These are phyloP conservation scores for Leccinum solheimii DNA, from an alignment of 1,284 basidiomycete species.

Conservation along the genomic window DNA sequence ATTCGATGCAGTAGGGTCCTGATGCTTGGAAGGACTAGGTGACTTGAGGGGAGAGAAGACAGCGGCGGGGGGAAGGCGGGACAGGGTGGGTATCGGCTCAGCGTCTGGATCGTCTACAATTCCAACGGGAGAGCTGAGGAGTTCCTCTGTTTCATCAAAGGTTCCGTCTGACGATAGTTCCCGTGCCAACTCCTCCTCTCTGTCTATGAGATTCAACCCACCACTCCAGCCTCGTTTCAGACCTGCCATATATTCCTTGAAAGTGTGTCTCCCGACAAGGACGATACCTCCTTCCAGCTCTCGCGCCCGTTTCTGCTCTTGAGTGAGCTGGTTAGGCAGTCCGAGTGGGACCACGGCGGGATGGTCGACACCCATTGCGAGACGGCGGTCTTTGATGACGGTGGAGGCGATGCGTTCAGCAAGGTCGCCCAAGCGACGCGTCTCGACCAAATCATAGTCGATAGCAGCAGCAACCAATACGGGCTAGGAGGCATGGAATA, in stretches of 20 bases:
- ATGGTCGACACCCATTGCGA: constrained; percentile 62
- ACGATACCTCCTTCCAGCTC: constrained; percentile 83
- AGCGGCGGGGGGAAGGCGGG: constrained; percentile 40
- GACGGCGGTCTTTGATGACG: constrained; percentile 64
- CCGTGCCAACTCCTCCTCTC: constrained; percentile 73
- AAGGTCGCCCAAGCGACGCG: constrained; percentile 85
- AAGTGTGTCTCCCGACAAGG: constrained; percentile 86
- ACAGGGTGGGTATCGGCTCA: constrained; percentile 42
- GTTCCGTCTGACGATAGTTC: constrained; percentile 71
- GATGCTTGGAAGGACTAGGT: constrained; percentile 26
- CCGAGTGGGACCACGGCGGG: constrained; percentile 44
- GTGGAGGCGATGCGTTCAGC: constrained; percentile 73
- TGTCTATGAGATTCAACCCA: constrained; percentile 66
- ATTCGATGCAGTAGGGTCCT: constrained; percentile 19
- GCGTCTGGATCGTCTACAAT: constrained; percentile 33
- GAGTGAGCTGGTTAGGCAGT: constrained; percentile 59
- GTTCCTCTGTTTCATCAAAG: constrained; percentile 68
- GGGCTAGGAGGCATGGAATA: constrained; percentile 55
- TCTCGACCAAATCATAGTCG: constrained; percentile 85
- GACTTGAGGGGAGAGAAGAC: constrained; percentile 45
- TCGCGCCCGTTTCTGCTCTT: constrained; percentile 55
- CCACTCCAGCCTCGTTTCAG: constrained; percentile 86
- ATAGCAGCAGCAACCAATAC: constrained; percentile 92
- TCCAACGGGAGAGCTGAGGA: constrained; percentile 24
- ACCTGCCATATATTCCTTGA: constrained; percentile 95